A percentile compares a stretch with the other conserved stretches of the same genome.
Evolutionary conservation across 2,329 filamentous ascomycete genomes (phyloP).

Genomic region (Calonectria henricotiae): DNA sequence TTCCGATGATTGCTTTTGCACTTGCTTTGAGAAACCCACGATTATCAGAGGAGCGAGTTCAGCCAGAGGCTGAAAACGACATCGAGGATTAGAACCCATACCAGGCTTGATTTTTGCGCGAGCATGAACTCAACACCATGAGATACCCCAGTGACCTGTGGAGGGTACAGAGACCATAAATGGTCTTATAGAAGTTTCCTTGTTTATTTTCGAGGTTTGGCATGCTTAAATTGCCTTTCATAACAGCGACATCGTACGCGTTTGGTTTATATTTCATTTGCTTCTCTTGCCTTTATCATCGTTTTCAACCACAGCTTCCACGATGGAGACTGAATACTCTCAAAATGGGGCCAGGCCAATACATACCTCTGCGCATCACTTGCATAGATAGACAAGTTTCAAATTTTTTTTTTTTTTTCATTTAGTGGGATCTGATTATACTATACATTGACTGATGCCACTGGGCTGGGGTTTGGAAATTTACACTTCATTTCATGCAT

Average conservation of each 20-base stretch:
- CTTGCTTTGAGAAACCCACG: slow-evolving; percentile 62
- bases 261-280: not conserved
- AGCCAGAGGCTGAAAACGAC: slow-evolving; percentile 44
- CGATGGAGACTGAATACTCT: not conserved
- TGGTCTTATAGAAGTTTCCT: not conserved
- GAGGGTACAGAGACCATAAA: not conserved
- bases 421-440: not conserved
- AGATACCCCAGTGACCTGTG: not conserved
- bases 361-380: not conserved
- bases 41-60: slow-evolving; percentile 59
- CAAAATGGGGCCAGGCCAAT: not conserved
- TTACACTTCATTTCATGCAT: slow-evolving; percentile 7
- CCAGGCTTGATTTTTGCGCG: slow-evolving; percentile 8
- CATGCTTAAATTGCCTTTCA: slow-evolving; percentile 4
- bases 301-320: not conserved
- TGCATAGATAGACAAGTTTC: slow-evolving; percentile 16
- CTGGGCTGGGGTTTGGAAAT: not conserved
- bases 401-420: not conserved
- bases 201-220: not conserved
- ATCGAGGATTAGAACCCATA: not conserved
- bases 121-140: not conserved
- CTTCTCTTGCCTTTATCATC: not conserved
- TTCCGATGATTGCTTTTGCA: slow-evolving; percentile 66
- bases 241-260: not conserved
- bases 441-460: not conserved